Base-by-base conservation (phyloP, 1,139 yeast genomes). In the Arxiozyma slooffiae region DNA sequence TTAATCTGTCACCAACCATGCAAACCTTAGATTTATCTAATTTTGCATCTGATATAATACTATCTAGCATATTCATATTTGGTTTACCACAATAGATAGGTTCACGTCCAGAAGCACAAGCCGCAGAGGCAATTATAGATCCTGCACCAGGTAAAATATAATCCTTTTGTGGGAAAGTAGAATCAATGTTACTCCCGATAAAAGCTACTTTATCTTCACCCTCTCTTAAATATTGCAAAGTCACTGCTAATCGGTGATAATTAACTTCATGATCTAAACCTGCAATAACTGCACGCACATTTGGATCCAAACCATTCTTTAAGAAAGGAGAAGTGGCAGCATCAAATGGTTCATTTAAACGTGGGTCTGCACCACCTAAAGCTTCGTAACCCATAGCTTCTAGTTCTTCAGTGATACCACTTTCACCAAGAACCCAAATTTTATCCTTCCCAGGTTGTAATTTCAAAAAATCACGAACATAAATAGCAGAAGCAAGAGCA, bases 1-100 rank as follows among this genome's bases (percentile, higher is more conserved):
- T 90, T 54, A 92, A 74, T 55, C 98, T 77, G 67, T 92, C 99
- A 30, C 99, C 99, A 55, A 92, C 80, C 97, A 92, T 92, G 57
- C 92, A 77, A 8, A 96, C 85, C 52, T 79, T 75, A 16, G 71
- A 62, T 41, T 87, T 83, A 53, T 80, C 79, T 40, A 79, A 71
- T 20, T 76, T 66, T 22, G 69, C 65, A 48, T 82, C 82, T 8
- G 87, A 85, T 55, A 83, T 80, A 64, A 92, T 86, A 23, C 95
- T 82, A 63, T 88, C 86, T 82, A 92, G 79, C 97, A 92, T 90
- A 48, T 85, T 82, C 58, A 79, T 81, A 52, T 84, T 82, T 18
- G 98, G 98, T 66, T 92, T 92, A 48, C 98, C 98, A 61, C 97
- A 85, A 1, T 92, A 83, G 21, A 78, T 74, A 1, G 90, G 89